Evolutionary conservation across 106 monocot genomes (phyloP).

Genomic region (Allium cepa): DNA sequence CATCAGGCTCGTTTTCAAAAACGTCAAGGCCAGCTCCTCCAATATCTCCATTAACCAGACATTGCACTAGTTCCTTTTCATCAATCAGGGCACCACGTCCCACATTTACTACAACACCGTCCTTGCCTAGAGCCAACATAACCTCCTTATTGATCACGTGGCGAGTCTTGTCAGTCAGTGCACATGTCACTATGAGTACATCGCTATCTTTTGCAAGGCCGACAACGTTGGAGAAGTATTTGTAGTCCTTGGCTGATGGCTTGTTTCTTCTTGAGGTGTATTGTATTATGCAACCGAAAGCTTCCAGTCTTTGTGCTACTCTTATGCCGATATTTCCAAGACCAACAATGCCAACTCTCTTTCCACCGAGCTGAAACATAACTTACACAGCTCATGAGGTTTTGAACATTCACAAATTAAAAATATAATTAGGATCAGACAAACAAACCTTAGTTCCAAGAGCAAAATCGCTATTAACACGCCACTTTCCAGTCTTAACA

Average conservation of each 20-base stretch:
- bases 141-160: conserved; percentile 50
- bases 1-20: conserved; percentile 53
- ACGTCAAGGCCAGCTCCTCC: conserved; percentile 80
- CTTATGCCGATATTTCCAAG: background rate
- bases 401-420: too few species aligned
- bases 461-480: too few species aligned
- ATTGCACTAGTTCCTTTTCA: conserved; percentile 31
- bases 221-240: conserved; percentile 18
- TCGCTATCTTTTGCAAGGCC: conserved; percentile 48
- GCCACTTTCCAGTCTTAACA: too few species aligned
- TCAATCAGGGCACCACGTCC: conserved; percentile 10
- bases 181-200: conserved; percentile 38
- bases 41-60: conserved; percentile 34
- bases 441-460: too few species aligned
- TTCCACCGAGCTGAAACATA: background rate
- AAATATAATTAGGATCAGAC: too few species aligned
- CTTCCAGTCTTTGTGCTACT: background rate
- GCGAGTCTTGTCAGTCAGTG: conserved; percentile 42
- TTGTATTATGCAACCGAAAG: background rate
- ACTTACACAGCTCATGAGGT: too few species aligned
- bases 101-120: too few species aligned
- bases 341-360: background rate
- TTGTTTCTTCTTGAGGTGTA: conserved; percentile 32
- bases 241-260: conserved; percentile 14
- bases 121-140: too few species aligned